Conservation (phyloP, 495 filamentous ascomycete genomes). For the Cenococcum geophilum region DNA sequence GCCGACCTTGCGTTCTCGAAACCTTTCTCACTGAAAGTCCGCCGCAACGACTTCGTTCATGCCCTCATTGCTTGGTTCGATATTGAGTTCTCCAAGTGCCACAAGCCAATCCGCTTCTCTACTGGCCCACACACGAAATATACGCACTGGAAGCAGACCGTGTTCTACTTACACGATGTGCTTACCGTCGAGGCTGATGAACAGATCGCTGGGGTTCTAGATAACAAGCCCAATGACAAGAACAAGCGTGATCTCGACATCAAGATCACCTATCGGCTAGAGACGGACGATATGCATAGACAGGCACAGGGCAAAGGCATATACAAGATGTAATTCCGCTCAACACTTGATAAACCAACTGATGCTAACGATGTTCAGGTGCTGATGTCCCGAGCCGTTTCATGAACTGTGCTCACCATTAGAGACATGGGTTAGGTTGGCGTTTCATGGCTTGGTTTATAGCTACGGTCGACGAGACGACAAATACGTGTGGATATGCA, state of each 20-base stretch:
- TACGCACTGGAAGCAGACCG: conserved; percentile 48
- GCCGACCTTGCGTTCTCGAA: conserved; percentile 72
- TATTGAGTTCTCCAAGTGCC: conserved; percentile 93
- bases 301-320: conserved; percentile 61
- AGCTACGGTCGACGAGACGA: neutral
- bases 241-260: conserved; percentile 95
- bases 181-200: conserved; percentile 41
- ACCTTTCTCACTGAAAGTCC: conserved; percentile 62
- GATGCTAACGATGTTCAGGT: neutral
- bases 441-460: conserved; percentile 1
- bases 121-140: conserved; percentile 47
- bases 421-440: neutral
- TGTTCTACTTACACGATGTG: conserved; percentile 44
- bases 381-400: neutral
- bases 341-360: neutral
- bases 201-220: conserved; percentile 60
- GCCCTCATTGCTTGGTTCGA: conserved; percentile 98
- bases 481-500: neutral
- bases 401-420: neutral
- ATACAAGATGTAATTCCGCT: conserved; percentile 72
- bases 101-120: conserved; percentile 45
- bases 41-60: conserved; percentile 86
- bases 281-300: conserved; percentile 64
- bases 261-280: conserved; percentile 71
- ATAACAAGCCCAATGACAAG: conserved; percentile 84